These are phyloP conservation scores for Strobilomyces dryophilus DNA, from an alignment of 768 basidiomycete species.

Conservation along the genomic window DNA sequence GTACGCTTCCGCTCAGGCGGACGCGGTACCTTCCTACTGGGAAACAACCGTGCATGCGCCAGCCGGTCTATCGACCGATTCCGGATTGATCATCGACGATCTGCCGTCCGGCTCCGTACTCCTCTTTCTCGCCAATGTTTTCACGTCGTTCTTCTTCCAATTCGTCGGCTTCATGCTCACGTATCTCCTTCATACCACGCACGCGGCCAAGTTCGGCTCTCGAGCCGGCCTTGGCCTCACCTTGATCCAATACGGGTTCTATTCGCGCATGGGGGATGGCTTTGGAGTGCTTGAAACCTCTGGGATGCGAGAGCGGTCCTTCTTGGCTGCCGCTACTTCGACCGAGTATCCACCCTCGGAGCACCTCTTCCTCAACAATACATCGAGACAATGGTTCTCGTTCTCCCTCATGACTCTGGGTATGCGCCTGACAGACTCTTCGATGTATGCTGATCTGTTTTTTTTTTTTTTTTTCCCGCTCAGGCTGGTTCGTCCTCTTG, in stretches of 20 bases:
- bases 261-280: constrained; percentile 44
- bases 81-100: constrained; percentile 85
- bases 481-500: constrained; percentile 91
- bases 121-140: constrained; percentile 71
- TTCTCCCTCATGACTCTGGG: constrained; percentile 90
- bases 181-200: constrained; percentile 86
- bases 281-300: constrained; percentile 21
- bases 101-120: constrained; percentile 78
- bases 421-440: constrained; percentile 24
- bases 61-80: constrained; percentile 40
- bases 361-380: constrained; percentile 29
- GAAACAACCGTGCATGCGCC: constrained; percentile 93
- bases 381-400: constrained; percentile 83
- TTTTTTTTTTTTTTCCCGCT: too few relatives aligned
- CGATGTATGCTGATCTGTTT: background rate
- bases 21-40: constrained; percentile 94
- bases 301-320: constrained; percentile 19
- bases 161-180: constrained; percentile 92
- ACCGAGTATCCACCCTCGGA: constrained; percentile 20
- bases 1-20: constrained; percentile 82
- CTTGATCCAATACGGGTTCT: constrained; percentile 88
- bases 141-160: constrained; percentile 95
- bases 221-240: constrained; percentile 95
- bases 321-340: constrained; percentile 20
- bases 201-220: constrained; percentile 91